Conservation (phyloP, 208 protist genomes). For the Perkinsela sp. region DNA sequence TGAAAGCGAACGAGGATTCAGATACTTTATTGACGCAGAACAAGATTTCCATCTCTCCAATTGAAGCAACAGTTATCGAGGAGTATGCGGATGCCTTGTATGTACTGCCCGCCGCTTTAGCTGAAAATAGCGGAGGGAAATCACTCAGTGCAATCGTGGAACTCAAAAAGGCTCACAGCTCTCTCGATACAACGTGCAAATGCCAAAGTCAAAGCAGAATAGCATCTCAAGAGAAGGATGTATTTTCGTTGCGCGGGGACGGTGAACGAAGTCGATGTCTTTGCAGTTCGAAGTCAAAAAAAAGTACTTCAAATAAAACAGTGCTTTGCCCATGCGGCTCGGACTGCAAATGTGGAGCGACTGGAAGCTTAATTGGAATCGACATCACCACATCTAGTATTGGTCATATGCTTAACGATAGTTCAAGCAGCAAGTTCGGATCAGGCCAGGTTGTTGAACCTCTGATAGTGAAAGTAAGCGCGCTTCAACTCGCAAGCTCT, state of each 20-base stretch:
- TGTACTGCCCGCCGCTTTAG: constrained; percentile 83
- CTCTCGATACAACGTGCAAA: too few relatives aligned
- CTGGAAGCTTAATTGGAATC: constrained; percentile 75
- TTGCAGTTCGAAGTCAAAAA: too few relatives aligned
- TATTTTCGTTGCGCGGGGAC: too few relatives aligned
- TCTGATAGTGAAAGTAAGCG: constrained; percentile 68
- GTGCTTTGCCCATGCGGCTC: too few relatives aligned
- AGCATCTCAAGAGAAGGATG: constrained; percentile 4
- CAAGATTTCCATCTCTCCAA: constrained; percentile 60
- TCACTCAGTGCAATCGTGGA: neutral
- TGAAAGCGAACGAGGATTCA: neutral
- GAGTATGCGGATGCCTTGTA: constrained; percentile 89
- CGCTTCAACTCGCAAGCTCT: constrained; percentile 77
- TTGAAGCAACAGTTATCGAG: constrained; percentile 93
- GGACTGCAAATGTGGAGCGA: constrained; percentile 79
- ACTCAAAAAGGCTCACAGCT: constrained; percentile 16
- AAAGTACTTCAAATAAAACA: too few relatives aligned
- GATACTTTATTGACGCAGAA: constrained; percentile 24
- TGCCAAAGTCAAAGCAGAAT: too few relatives aligned
- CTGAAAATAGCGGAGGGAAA: constrained; percentile 87
- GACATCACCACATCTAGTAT: constrained; percentile 61
- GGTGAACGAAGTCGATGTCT: too few relatives aligned
- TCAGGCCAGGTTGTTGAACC: constrained; percentile 73
- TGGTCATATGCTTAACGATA: constrained; percentile 73
- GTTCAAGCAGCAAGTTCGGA: constrained; percentile 33